A percentile compares a stretch with the other conserved stretches of the same genome.
Conservation (phyloP, 2,329 filamentous ascomycete species). For the Gliomastix tumulicola region DNA sequence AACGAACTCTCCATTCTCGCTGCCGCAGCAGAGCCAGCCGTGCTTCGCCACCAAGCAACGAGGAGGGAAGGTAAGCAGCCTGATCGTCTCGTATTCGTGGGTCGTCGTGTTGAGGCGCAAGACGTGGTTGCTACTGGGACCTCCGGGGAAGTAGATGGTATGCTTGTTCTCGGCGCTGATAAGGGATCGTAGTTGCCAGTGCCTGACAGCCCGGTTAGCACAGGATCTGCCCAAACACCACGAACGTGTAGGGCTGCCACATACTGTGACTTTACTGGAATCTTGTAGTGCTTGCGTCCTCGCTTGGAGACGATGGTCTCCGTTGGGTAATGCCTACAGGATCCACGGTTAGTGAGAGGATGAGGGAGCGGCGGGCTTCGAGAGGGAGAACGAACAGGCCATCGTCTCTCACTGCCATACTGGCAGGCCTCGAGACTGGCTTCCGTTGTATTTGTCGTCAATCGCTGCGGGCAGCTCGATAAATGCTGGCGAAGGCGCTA, state of each 20-base stretch:
- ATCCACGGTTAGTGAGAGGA: constrained; percentile 1
- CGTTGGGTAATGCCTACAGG: constrained; percentile 55
- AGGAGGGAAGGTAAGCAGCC: constrained; percentile 64
- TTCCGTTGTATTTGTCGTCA: too few relatives aligned
- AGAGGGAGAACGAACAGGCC: constrained; percentile 32
- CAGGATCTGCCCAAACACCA: not conserved
- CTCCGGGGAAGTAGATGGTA: constrained; percentile 78
- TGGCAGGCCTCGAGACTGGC: not conserved
- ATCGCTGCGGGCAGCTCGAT: too few relatives aligned
- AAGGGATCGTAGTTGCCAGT: constrained; percentile 85
- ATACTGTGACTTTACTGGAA: constrained; percentile 59
- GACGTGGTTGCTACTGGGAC: constrained; percentile 56
- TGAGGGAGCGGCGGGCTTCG: not conserved
- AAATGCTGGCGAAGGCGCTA: too few relatives aligned
- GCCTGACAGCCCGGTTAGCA: constrained; percentile 38
- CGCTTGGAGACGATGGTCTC: constrained; percentile 55
- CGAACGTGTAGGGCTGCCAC: constrained; percentile 16
- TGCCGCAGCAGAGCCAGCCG: constrained; percentile 87
- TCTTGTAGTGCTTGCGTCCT: constrained; percentile 60
- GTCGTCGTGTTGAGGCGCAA: constrained; percentile 63
- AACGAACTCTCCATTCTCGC: constrained; percentile 80
- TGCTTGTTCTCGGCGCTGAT: constrained; percentile 74
- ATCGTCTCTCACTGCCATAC: constrained; percentile 50
- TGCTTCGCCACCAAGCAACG: constrained; percentile 80
- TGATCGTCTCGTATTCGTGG: constrained; percentile 67